A percentile compares a stretch with the other conserved stretches of the same genome.
phyloP scores from a whole-genome alignment of 2,329 filamentous ascomycete genomes.

The Herpotrichia juniperi region DNA sequence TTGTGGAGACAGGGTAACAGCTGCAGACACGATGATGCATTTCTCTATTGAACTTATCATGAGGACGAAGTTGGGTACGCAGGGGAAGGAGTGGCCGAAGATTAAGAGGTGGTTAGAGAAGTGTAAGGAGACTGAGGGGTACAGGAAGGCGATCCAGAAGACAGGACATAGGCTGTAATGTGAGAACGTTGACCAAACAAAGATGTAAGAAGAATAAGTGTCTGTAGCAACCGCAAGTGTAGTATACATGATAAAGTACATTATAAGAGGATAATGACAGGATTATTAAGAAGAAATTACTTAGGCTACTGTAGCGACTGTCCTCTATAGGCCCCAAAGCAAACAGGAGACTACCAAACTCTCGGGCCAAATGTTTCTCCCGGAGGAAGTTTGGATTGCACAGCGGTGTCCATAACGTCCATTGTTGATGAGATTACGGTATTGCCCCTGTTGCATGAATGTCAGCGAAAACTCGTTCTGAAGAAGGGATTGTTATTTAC shows the following conservation, averaged over 20 bases:
- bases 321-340: neutral
- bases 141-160: constrained; percentile 49
- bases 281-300: neutral
- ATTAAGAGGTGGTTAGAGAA: constrained; percentile 43
- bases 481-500: constrained; percentile 1
- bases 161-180: constrained; percentile 33
- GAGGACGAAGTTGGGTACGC: constrained; percentile 42
- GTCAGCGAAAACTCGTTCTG: neutral
- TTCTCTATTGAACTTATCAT: constrained; percentile 52
- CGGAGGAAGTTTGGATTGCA: constrained; percentile 16
- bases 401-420: constrained; percentile 21
- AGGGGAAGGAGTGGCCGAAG: constrained; percentile 30
- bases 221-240: neutral
- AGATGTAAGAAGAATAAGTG: neutral
- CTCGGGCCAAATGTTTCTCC: constrained; percentile 26
- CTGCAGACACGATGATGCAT: constrained; percentile 55
- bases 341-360: constrained; percentile 12
- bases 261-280: neutral
- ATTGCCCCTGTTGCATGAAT: constrained; percentile 15
- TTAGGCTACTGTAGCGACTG: constrained; percentile 1
- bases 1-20: constrained; percentile 49
- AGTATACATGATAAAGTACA: neutral
- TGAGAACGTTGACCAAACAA: neutral
- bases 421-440: constrained; percentile 22
- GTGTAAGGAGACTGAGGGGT: constrained; percentile 44